These are phyloP conservation scores for Grosmannia huntii DNA, from an alignment of 2,329 filamentous ascomycete species.

Conservation along the genomic window DNA sequence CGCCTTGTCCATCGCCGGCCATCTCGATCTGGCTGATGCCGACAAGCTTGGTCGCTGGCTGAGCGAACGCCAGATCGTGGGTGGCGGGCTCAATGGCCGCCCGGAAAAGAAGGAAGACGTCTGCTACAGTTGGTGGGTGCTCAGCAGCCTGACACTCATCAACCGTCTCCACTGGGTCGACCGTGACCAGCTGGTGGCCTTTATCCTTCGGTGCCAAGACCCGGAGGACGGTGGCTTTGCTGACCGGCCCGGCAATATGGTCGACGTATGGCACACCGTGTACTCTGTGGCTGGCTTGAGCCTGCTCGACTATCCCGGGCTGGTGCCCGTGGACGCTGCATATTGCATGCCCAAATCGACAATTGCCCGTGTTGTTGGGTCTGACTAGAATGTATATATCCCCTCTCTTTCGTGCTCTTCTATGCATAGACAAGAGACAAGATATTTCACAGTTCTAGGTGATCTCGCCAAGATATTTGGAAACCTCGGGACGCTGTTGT, in stretches of 20 bases:
- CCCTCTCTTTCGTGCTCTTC: background rate
- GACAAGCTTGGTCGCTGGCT: constrained; percentile 82
- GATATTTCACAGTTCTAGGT: background rate
- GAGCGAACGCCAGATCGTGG: constrained; percentile 78
- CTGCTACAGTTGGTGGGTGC: constrained; percentile 98
- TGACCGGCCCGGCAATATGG: constrained; percentile 85
- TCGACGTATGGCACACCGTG: constrained; percentile 91
- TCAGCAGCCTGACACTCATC: constrained; percentile 85
- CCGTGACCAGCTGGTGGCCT: constrained; percentile 59
- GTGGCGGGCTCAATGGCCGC: constrained; percentile 82
- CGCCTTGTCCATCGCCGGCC: constrained; percentile 69
- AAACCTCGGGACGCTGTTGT: background rate
- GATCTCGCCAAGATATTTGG: background rate
- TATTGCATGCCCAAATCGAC: constrained; percentile 71
- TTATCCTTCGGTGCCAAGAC: constrained; percentile 86
- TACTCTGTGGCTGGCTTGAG: constrained; percentile 86
- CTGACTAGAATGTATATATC: background rate
- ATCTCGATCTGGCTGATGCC: constrained; percentile 68
- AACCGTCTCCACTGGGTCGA: constrained; percentile 88
- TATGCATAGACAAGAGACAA: too few species aligned
- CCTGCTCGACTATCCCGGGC: constrained; percentile 61
- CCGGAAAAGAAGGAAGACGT: constrained; percentile 95
- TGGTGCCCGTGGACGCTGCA: constrained; percentile 72
- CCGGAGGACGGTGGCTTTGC: constrained; percentile 71
- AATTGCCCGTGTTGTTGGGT: constrained; percentile 42